Conservation (phyloP, 2,329 filamentous ascomycete species). For the Monosporascus sp. region DNA sequence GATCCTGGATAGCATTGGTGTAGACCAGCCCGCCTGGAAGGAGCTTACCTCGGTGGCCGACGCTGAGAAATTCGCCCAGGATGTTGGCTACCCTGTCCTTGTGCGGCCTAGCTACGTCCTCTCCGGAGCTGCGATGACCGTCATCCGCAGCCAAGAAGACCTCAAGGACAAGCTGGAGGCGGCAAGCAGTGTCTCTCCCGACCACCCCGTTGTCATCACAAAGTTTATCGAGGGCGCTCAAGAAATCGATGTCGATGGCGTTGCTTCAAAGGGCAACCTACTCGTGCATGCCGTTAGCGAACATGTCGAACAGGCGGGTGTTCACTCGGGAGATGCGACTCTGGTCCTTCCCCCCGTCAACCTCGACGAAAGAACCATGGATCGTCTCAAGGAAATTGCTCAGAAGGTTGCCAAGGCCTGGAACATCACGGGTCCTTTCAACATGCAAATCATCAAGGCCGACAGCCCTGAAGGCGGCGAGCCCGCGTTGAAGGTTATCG, state of each 20-base stretch:
- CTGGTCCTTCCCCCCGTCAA: constrained; percentile 82
- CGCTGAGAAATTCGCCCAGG: constrained; percentile 78
- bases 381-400: constrained; percentile 89
- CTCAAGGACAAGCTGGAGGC: constrained; percentile 93
- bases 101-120: constrained; percentile 94
- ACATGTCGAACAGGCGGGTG: constrained; percentile 94
- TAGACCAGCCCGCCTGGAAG: constrained; percentile 97
- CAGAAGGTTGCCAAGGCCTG: constrained; percentile 94
- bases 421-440: constrained; percentile 97
- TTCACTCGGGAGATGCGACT: constrained; percentile 96
- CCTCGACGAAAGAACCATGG: constrained; percentile 72
- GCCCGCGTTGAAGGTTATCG: constrained; percentile 86
- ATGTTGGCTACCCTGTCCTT: constrained; percentile 88
- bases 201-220: constrained; percentile 96
- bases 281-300: constrained; percentile 90
- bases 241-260: constrained; percentile 95
- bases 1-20: constrained; percentile 91
- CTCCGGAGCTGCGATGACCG: constrained; percentile 97
- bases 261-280: constrained; percentile 79
- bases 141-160: constrained; percentile 82
- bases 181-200: constrained; percentile 83
- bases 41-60: constrained; percentile 86
- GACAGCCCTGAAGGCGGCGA: constrained; percentile 68
- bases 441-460: constrained; percentile 99
- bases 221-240: constrained; percentile 97